A percentile compares a stretch with the other conserved stretches of the same genome.
These are phyloP conservation scores for Hypseocharis bilobata DNA, from an alignment of 441 rosid genomes.

Conservation along the genomic window DNA sequence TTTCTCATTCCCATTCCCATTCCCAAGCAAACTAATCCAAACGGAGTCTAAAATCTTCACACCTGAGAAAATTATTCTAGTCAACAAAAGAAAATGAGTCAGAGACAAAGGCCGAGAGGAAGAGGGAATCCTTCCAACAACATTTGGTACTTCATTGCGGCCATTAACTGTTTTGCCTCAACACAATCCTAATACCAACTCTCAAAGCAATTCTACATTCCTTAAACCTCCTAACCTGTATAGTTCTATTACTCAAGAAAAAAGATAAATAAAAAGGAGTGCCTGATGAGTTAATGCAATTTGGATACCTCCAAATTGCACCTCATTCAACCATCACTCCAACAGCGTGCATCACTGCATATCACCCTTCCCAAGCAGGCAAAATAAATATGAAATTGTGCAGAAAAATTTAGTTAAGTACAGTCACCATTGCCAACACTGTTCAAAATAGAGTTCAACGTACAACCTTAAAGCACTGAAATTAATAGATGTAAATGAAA, in stretches of 20 bases:
- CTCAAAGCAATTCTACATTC: neutral
- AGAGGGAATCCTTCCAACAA: neutral
- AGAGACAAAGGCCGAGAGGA: neutral
- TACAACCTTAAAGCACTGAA: too few species aligned
- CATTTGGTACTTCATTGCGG: neutral
- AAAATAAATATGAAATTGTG: neutral
- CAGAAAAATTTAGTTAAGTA: too few species aligned
- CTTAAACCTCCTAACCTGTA: neutral
- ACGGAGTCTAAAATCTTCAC: too few species aligned
- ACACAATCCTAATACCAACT: neutral
- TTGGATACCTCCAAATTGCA: neutral
- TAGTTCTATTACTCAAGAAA: too few species aligned
- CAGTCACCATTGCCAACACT: neutral
- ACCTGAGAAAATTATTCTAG: too few species aligned
- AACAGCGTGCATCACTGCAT: neutral
- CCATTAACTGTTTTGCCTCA: neutral
- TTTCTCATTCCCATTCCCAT: too few species aligned
- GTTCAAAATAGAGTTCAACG: neutral
- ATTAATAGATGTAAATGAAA: too few species aligned
- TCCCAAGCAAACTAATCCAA: too few species aligned
- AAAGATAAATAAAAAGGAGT: too few species aligned
- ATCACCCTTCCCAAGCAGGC: neutral
- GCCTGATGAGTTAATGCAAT: neutral
- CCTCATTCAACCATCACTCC: neutral
- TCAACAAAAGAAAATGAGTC: too few species aligned